A percentile compares a stretch with the other conserved stretches of the same genome.
Evolutionary conservation across 352 stramenopile genomes (phyloP).

Genomic region (Globisporangium apiculatum): DNA sequence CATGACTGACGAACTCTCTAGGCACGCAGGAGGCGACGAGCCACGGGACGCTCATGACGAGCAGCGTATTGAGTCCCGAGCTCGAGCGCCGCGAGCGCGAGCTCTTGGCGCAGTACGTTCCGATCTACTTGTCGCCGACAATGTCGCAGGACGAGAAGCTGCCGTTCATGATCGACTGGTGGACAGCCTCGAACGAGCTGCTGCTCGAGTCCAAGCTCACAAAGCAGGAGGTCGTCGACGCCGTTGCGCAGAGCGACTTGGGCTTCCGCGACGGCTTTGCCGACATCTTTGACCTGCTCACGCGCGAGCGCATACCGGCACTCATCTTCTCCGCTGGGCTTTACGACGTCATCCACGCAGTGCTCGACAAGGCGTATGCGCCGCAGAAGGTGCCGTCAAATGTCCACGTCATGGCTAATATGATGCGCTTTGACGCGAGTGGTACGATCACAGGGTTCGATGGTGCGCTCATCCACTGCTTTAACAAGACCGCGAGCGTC

Average conservation of each 20-base stretch:
- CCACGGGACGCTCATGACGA: constrained; percentile 47
- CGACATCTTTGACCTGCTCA: constrained; percentile 30
- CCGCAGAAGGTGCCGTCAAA: constrained; percentile 34
- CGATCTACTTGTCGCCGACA: constrained; percentile 61
- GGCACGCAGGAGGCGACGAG: constrained; percentile 6
- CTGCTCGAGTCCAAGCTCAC: constrained; percentile 55
- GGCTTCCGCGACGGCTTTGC: constrained; percentile 44
- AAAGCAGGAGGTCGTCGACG: constrained; percentile 27
- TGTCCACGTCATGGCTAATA: constrained; percentile 77
- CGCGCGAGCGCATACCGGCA: constrained; percentile 29
- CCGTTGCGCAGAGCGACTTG: constrained; percentile 46
- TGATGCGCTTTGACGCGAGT: constrained; percentile 62
- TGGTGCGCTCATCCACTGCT: constrained; percentile 69
- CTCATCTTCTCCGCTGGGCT: constrained; percentile 68
- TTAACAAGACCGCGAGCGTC: constrained; percentile 76
- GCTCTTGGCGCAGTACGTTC: constrained; percentile 70
- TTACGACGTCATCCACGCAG: constrained; percentile 73
- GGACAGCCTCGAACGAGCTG: constrained; percentile 35
- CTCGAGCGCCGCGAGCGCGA: constrained; percentile 21
- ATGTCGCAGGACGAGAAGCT: constrained; percentile 68
- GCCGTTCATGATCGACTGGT: constrained; percentile 76
- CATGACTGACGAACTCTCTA: not conserved
- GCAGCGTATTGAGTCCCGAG: constrained; percentile 28
- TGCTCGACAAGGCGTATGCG: constrained; percentile 62
- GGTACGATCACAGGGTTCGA: constrained; percentile 39